Evolutionary conservation across 805 yeast species (phyloP).

Genomic region (Ogataea methanolica): DNA sequence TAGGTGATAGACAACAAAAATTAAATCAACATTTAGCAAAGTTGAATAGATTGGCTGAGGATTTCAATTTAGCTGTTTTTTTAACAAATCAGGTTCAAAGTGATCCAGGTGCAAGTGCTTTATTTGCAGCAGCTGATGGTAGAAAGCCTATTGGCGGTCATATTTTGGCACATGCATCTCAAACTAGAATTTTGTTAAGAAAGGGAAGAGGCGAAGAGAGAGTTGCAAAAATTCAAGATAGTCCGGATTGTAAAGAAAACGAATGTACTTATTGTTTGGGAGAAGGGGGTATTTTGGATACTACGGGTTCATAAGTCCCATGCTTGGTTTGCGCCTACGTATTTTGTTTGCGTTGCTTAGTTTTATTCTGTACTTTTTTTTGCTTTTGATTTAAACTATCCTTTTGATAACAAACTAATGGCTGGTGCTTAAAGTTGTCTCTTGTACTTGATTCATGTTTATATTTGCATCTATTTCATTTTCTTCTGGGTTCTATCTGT

Average conservation of each 20-base stretch:
- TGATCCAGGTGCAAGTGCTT: slow-evolving; percentile 77
- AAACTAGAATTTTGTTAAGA: slow-evolving; percentile 65
- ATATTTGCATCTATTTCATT: no score
- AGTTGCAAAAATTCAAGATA: slow-evolving; percentile 74
- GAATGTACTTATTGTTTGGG: slow-evolving; percentile 72
- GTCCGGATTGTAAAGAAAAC: slow-evolving; percentile 78
- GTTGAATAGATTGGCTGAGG: slow-evolving; percentile 63
- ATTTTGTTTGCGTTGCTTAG: not conserved
- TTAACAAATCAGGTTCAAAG: slow-evolving; percentile 78
- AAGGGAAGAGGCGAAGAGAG: slow-evolving; percentile 79
- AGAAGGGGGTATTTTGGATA: slow-evolving; percentile 32
- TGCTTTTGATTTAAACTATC: not conserved
- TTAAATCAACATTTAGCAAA: slow-evolving; percentile 50
- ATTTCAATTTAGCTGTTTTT: slow-evolving; percentile 71
- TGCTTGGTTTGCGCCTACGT: not conserved
- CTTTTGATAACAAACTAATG: no score
- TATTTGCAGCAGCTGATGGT: slow-evolving; percentile 78
- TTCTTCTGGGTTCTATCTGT: no score
- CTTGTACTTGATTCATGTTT: no score
- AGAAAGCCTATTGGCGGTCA: slow-evolving; percentile 84
- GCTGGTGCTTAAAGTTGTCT: no score
- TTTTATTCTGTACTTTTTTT: not conserved
- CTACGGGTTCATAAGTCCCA: not conserved
- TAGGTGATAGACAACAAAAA: slow-evolving; percentile 72
- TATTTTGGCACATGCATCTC: slow-evolving; percentile 76